Evolutionary conservation across 257 asterid species (phyloP), one percentile per base, ranked within the genome.

Genomic region (Plantago elongata): DNA sequence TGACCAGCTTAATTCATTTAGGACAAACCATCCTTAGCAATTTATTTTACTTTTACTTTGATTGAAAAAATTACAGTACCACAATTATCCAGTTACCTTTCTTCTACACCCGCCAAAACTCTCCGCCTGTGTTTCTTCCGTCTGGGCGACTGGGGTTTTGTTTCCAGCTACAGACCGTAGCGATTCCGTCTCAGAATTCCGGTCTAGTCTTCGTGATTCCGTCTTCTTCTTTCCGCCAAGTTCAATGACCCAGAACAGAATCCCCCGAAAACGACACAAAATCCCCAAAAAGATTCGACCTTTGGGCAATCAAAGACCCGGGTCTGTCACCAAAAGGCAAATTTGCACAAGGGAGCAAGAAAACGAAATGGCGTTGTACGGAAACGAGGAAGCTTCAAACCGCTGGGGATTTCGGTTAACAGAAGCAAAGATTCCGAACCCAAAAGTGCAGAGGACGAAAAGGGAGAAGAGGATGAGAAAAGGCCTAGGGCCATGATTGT

Each of bases 341-440:
- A 77, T 69, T 62, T 45, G 66, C 51, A 78, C 74, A 49, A 75
- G 69, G 48, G 70, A 65, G 77, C 98, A 88, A 30, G 96, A 74
- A 6, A 90, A 78, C 8, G 90, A 61, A 59, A 82, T 51, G 34
- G 80, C 43, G 62, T 89, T 70, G 72, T 79, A 92, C n/a, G 54
- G 15, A 62, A 70, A 92, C 9, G 86, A 74, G 2, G 90, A 82
- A 58, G 68, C 57, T 61, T 82, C 77, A 42, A 64, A 69, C 71
- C 80, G 79, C 79, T 86, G 78, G 9, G 85, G 88, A 78, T 92
- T 92, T 56, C 69, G 69, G 67, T 82, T 65, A 50, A 89, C 77
- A 38, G 95, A 77, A 56, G 95, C 95, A 76, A 83, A 92, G 58
- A 92, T 86, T 60, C 99, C 99, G 18, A 92, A 80, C 60, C 74